Conservation (phyloP, 495 filamentous ascomycete species). For the Filosporella fistucella region DNA sequence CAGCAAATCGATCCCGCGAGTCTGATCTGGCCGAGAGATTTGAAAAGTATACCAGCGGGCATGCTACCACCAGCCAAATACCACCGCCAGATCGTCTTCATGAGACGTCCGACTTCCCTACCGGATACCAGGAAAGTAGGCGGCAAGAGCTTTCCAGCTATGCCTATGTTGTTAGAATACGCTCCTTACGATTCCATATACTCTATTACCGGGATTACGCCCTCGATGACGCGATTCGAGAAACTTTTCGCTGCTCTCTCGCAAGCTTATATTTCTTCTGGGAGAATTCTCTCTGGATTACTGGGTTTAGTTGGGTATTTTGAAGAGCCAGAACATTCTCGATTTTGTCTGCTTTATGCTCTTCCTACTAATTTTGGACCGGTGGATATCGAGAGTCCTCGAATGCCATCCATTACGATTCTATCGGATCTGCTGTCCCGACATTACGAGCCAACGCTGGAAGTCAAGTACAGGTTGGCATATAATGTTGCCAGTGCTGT, state of each 20-base stretch:
- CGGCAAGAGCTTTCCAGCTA: constrained; percentile 24
- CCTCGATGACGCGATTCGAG: constrained; percentile 60
- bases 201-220: constrained; percentile 56
- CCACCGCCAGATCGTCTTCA: constrained; percentile 48
- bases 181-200: constrained; percentile 60
- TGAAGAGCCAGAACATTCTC: constrained; percentile 69
- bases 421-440: constrained; percentile 41
- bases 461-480: constrained; percentile 81
- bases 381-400: constrained; percentile 44
- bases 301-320: constrained; percentile 81
- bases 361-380: constrained; percentile 64
- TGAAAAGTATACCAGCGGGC: constrained; percentile 34
- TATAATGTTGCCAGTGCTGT: constrained; percentile 73
- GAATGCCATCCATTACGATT: constrained; percentile 42
- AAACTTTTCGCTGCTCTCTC: constrained; percentile 51
- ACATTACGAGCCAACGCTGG: constrained; percentile 55
- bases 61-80: constrained; percentile 23
- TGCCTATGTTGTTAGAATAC: constrained; percentile 64
- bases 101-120: constrained; percentile 42
- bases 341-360: constrained; percentile 79
- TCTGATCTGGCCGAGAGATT: constrained; percentile 26
- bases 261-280: constrained; percentile 42
- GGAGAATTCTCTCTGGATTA: constrained; percentile 51
- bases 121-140: constrained; percentile 33
- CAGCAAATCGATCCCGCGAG: constrained; percentile 43